phyloP scores from a whole-genome alignment of 805 yeast species.

The Kuraishia floccosa region DNA sequence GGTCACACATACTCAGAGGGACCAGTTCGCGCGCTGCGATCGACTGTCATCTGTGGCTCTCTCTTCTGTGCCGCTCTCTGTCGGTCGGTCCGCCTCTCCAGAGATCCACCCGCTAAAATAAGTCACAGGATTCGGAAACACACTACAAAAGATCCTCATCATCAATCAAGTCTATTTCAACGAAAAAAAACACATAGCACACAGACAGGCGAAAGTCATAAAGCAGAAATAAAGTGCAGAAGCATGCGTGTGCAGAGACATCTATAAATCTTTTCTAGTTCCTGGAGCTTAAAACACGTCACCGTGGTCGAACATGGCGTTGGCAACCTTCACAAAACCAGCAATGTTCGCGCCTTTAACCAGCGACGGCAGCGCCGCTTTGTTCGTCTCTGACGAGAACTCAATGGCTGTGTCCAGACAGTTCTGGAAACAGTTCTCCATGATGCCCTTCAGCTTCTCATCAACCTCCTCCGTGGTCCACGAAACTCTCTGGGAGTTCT shows the following conservation, averaged over 20 bases:
- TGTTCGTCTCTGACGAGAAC: constrained; percentile 60
- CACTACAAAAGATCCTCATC: too few species aligned
- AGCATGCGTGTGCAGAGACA: too few species aligned
- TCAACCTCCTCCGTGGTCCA: constrained; percentile 96
- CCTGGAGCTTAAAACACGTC: constrained; percentile 48
- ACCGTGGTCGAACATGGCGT: constrained; percentile 97
- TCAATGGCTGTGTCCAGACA: constrained; percentile 81
- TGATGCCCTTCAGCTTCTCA: constrained; percentile 78
- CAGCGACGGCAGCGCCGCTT: constrained; percentile 76
- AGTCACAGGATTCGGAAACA: too few species aligned
- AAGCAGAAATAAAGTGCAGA: too few species aligned
- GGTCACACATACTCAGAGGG: neutral
- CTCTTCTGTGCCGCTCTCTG: too few species aligned
- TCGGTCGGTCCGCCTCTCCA: too few species aligned
- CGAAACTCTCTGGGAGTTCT: constrained; percentile 86
- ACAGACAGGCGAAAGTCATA: too few species aligned
- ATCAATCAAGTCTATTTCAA: too few species aligned
- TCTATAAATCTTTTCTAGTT: neutral
- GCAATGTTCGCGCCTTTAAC: constrained; percentile 99
- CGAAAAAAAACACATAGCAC: too few species aligned
- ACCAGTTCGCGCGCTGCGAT: neutral
- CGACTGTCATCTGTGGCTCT: too few species aligned
- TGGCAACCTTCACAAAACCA: constrained; percentile 97
- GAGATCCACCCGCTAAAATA: too few species aligned
- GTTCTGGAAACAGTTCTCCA: constrained; percentile 87